Percentiles rank a stretch among this genome's conserved stretches.
These are phyloP conservation scores for Furcasterigmium furcatum DNA, from an alignment of 2,329 filamentous ascomycete species.

Conservation along the genomic window DNA sequence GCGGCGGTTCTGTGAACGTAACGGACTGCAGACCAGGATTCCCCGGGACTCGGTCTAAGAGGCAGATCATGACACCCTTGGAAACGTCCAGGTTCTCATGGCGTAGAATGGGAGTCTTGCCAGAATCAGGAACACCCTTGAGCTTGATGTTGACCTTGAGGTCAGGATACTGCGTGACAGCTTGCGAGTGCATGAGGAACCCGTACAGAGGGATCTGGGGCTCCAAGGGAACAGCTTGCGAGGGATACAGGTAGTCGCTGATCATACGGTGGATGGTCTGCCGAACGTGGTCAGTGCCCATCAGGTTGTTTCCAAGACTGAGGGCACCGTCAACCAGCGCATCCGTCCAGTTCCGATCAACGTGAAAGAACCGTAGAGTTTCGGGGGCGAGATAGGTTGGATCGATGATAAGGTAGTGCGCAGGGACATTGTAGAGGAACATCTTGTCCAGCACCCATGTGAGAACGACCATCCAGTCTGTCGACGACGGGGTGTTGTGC, in stretches of 20 bases:
- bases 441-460: slow-evolving; percentile 31
- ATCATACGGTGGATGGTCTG: slow-evolving; percentile 18
- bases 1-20: slow-evolving; percentile 28
- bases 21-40: slow-evolving; percentile 20
- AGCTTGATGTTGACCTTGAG: slow-evolving; percentile 20
- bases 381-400: slow-evolving; percentile 29
- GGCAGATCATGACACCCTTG: slow-evolving; percentile 25
- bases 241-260: slow-evolving; percentile 24
- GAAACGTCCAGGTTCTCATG: slow-evolving; percentile 22
- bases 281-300: slow-evolving; percentile 23
- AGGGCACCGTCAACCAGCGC: slow-evolving; percentile 40
- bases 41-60: slow-evolving; percentile 23
- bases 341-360: slow-evolving; percentile 40
- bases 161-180: slow-evolving; percentile 33
- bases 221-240: slow-evolving; percentile 8
- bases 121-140: slow-evolving; percentile 19
- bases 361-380: slow-evolving; percentile 37
- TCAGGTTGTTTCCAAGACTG: slow-evolving; percentile 31
- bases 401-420: slow-evolving; percentile 37
- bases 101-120: slow-evolving; percentile 21
- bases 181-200: slow-evolving; percentile 31
- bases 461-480: slow-evolving; percentile 33
- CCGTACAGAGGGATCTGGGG: slow-evolving; percentile 32
- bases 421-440: slow-evolving; percentile 31
- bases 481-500: slow-evolving; percentile 22